Evolutionary conservation across 2,329 filamentous ascomycete species (phyloP).

Genomic region (Allantophomopsis cytisporea): DNA sequence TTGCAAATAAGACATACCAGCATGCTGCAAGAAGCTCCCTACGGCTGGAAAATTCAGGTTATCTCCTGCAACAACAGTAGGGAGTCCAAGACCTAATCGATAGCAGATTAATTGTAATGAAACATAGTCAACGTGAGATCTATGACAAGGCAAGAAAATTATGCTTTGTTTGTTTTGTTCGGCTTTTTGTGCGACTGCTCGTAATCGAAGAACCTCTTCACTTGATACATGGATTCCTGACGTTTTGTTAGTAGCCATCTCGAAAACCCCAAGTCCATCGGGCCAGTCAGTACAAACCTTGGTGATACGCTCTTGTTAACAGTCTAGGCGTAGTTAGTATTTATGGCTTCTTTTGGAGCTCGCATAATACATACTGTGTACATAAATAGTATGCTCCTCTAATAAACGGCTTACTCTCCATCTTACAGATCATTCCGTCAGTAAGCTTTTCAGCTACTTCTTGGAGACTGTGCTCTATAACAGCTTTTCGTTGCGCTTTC

Average conservation of each 20-base stretch:
- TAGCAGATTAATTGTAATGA: slow-evolving; percentile 94
- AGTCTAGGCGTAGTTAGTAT: slow-evolving; percentile 24
- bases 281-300: slow-evolving; percentile 36
- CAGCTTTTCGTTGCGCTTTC: slow-evolving; percentile 38
- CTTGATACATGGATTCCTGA: slow-evolving; percentile 79
- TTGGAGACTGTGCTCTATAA: slow-evolving; percentile 59
- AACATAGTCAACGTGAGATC: slow-evolving; percentile 93
- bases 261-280: neutral
- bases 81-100: slow-evolving; percentile 74
- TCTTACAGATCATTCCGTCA: slow-evolving; percentile 97
- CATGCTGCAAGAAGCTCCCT: slow-evolving; percentile 82
- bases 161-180: slow-evolving; percentile 85
- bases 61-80: slow-evolving; percentile 87
- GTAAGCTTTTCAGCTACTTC: slow-evolving; percentile 79
- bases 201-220: slow-evolving; percentile 75
- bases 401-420: slow-evolving; percentile 90
- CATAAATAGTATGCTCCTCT: slow-evolving; percentile 79
- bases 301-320: slow-evolving; percentile 84
- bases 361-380: slow-evolving; percentile 39
- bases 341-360: too few relatives aligned
- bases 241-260: neutral
- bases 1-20: slow-evolving; percentile 32
- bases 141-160: slow-evolving; percentile 87
- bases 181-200: slow-evolving; percentile 71
- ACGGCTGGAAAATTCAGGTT: slow-evolving; percentile 92